Evolutionary conservation across 768 basidiomycete genomes (phyloP).

Genomic region (Suillus paluster): DNA sequence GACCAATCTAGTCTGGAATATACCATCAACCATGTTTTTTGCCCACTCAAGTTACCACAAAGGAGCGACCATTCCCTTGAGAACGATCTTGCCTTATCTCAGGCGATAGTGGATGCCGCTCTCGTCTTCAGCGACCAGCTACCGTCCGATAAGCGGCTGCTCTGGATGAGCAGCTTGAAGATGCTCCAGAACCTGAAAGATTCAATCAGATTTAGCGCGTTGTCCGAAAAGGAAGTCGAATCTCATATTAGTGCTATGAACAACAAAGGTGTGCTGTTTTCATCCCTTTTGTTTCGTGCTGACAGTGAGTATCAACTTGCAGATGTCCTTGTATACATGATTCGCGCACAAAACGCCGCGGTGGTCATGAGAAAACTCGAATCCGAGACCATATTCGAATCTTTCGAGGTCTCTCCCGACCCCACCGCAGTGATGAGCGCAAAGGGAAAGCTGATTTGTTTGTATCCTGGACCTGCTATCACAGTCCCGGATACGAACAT

Average conservation of each 20-base stretch:
- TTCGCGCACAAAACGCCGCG: conserved; percentile 53
- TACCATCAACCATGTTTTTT: conserved; percentile 46
- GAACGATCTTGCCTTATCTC: conserved; percentile 33
- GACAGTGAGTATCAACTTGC: neutral
- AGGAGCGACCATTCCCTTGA: conserved; percentile 32
- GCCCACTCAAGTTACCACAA: conserved; percentile 46
- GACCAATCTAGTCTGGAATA: conserved; percentile 27
- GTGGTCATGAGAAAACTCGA: conserved; percentile 41
- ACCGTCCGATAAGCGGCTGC: conserved; percentile 6
- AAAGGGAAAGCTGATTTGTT: conserved; percentile 48
- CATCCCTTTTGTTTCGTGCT: neutral
- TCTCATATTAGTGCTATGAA: conserved; percentile 25
- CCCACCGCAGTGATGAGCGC: conserved; percentile 40
- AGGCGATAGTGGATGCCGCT: conserved; percentile 22
- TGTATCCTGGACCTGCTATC: conserved; percentile 50
- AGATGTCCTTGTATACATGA: conserved; percentile 45
- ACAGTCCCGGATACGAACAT: conserved; percentile 35
- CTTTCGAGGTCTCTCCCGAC: conserved; percentile 49
- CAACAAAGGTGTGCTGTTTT: conserved; percentile 14
- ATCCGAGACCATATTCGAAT: conserved; percentile 42
- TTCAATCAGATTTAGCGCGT: conserved; percentile 4
- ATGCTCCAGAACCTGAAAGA: conserved; percentile 35
- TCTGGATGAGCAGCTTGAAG: conserved; percentile 35
- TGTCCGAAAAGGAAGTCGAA: conserved; percentile 17
- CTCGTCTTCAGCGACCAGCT: conserved; percentile 20